These are phyloP conservation scores for Sugiyamaella sp. DNA, from an alignment of 1,139 yeast genomes.

Conservation along the genomic window DNA sequence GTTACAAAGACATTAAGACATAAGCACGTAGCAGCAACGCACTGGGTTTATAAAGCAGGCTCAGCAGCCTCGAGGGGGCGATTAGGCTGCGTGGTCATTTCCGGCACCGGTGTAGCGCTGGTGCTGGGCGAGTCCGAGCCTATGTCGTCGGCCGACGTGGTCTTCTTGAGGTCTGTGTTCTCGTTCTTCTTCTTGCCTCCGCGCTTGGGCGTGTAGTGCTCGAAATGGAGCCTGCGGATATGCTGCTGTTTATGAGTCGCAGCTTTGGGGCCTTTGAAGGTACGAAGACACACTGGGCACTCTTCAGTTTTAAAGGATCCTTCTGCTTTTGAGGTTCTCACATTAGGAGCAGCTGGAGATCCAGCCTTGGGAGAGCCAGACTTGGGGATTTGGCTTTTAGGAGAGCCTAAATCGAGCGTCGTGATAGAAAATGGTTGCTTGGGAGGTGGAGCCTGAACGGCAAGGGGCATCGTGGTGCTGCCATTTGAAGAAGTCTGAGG, in stretches of 20 bases:
- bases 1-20: neutral
- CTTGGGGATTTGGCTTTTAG: slow-evolving; percentile 6
- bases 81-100: neutral
- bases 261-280: slow-evolving; percentile 51
- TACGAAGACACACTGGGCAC: slow-evolving; percentile 48
- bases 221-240: slow-evolving; percentile 49
- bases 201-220: slow-evolving; percentile 48
- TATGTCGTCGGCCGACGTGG: neutral
- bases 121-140: neutral
- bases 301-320: slow-evolving; percentile 40
- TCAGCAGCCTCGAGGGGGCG: neutral
- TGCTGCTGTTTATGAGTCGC: slow-evolving; percentile 53
- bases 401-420: neutral
- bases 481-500: neutral
- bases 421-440: no score
- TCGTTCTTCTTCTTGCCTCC: slow-evolving; percentile 46
- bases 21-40: neutral
- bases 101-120: neutral
- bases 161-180: neutral
- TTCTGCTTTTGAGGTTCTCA: slow-evolving; percentile 16
- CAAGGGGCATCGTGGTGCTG: no score
- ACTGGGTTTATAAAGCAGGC: neutral
- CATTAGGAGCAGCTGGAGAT: slow-evolving; percentile 3
- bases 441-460: no score
- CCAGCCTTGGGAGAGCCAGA: slow-evolving; percentile 1